Percentiles rank a stretch among this genome's conserved stretches.
These are phyloP conservation scores for Hericium coralloides DNA, from an alignment of 768 basidiomycete genomes.

Conservation along the genomic window DNA sequence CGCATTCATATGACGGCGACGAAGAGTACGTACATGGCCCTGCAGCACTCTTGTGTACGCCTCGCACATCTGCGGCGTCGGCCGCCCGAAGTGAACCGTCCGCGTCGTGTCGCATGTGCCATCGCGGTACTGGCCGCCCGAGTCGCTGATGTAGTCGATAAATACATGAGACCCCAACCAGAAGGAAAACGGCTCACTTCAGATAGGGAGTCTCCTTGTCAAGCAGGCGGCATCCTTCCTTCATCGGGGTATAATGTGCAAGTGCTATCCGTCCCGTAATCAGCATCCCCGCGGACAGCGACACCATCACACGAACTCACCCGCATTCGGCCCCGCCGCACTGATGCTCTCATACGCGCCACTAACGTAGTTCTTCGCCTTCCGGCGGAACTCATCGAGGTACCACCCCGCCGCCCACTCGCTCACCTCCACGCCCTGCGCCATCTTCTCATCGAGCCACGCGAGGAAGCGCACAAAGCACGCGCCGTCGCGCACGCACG, in stretches of 20 bases:
- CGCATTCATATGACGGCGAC: conserved; percentile 13
- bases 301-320: conserved; percentile 23
- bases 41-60: conserved; percentile 94
- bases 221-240: conserved; percentile 59
- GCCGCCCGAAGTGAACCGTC: conserved; percentile 82
- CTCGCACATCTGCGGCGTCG: conserved; percentile 75
- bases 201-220: conserved; percentile 78
- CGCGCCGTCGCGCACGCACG: conserved; percentile 86
- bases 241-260: conserved; percentile 84
- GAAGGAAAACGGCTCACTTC: conserved; percentile 39
- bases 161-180: not conserved
- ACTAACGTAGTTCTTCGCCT: conserved; percentile 69
- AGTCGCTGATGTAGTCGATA: conserved; percentile 37
- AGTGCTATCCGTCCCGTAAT: conserved; percentile 41
- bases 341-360: conserved; percentile 88
- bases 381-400: conserved; percentile 65
- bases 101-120: conserved; percentile 85
- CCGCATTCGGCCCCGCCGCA: conserved; percentile 82
- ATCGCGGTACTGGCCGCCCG: conserved; percentile 83
- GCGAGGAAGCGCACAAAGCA: conserved; percentile 82
- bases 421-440: conserved; percentile 71
- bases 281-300: not conserved
- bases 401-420: conserved; percentile 90
- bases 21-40: conserved; percentile 67
- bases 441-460: conserved; percentile 80